Percentiles rank a stretch among this genome's conserved stretches.
These are phyloP conservation scores for Neurospora sp. DNA, from an alignment of 495 filamentous ascomycete species.

Conservation along the genomic window DNA sequence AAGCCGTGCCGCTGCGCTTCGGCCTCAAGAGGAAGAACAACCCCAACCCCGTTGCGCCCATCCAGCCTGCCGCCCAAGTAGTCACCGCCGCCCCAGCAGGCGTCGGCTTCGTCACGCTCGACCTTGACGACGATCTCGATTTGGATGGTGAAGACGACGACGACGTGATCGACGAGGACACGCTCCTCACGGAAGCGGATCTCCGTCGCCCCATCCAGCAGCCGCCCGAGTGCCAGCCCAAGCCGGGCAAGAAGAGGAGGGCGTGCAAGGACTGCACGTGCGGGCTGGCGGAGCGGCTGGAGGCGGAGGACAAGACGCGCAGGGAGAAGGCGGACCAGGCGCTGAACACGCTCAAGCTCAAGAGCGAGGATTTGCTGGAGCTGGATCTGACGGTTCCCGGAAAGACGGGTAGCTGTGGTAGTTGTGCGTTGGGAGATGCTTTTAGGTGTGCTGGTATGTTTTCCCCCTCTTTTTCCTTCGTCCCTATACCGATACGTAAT, in stretches of 20 bases:
- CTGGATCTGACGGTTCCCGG: constrained; percentile 94
- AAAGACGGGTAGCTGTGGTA: constrained; percentile 87
- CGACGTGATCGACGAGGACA: constrained; percentile 84
- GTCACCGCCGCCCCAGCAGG: constrained; percentile 33
- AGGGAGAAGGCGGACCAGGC: constrained; percentile 44
- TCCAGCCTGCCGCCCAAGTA: constrained; percentile 20
- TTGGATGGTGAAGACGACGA: constrained; percentile 53
- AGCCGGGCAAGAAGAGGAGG: constrained; percentile 72
- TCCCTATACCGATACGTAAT: too few relatives aligned
- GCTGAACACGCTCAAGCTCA: constrained; percentile 57
- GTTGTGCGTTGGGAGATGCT: constrained; percentile 85
- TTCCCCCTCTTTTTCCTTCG: neutral
- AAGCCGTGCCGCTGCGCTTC: constrained; percentile 60
- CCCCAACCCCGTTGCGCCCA: constrained; percentile 6
- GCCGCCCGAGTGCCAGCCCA: constrained; percentile 73
- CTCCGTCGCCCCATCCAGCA: constrained; percentile 58
- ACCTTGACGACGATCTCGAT: constrained; percentile 58
- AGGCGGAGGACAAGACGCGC: constrained; percentile 68
- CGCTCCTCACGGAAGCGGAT: constrained; percentile 74
- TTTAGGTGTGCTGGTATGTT: constrained; percentile 49
- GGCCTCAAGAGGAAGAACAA: constrained; percentile 54
- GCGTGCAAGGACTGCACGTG: constrained; percentile 99
- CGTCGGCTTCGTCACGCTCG: constrained; percentile 53
- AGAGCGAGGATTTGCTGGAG: constrained; percentile 70
- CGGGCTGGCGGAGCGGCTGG: constrained; percentile 67